A percentile compares a stretch with the other conserved stretches of the same genome.
Conservation (phyloP, 495 filamentous ascomycete species). For the Oidiodendron maius region DNA sequence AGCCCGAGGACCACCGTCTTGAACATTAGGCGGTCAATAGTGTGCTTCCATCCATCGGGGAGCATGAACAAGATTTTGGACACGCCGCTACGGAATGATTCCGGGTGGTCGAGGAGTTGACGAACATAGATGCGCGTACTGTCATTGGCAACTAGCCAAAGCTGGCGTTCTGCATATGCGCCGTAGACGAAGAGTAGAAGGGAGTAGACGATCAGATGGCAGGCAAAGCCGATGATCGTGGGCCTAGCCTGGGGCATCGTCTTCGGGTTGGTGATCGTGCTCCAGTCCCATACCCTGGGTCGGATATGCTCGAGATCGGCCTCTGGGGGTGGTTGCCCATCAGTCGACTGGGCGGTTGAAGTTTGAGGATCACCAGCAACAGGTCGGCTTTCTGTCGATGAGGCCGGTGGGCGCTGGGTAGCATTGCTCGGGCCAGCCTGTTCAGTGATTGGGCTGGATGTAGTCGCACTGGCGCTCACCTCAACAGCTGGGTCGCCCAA, state of each 20-base stretch:
- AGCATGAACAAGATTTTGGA: background rate
- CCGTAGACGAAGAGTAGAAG: background rate
- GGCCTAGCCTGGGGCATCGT: background rate
- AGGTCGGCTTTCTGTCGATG: background rate
- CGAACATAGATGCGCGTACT: background rate
- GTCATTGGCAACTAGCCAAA: constrained; percentile 1
- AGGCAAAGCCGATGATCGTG: background rate
- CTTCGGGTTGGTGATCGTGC: background rate
- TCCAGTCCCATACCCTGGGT: background rate
- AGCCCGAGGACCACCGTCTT: background rate
- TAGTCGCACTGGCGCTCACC: background rate
- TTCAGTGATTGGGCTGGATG: background rate
- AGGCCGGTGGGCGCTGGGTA: background rate
- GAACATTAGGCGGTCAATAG: background rate
- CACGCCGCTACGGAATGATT: background rate
- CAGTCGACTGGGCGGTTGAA: background rate
- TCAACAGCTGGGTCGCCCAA: background rate
- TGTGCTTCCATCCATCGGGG: background rate
- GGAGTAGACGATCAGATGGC: constrained; percentile 1
- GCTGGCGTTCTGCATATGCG: background rate
- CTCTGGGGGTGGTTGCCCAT: background rate
- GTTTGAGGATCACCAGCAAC: background rate
- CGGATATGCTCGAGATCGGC: background rate
- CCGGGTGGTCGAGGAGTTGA: background rate
- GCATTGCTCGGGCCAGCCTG: background rate